These are phyloP conservation scores for Colletotrichum sp. DNA, from an alignment of 2,329 filamentous ascomycete genomes.

Conservation along the genomic window DNA sequence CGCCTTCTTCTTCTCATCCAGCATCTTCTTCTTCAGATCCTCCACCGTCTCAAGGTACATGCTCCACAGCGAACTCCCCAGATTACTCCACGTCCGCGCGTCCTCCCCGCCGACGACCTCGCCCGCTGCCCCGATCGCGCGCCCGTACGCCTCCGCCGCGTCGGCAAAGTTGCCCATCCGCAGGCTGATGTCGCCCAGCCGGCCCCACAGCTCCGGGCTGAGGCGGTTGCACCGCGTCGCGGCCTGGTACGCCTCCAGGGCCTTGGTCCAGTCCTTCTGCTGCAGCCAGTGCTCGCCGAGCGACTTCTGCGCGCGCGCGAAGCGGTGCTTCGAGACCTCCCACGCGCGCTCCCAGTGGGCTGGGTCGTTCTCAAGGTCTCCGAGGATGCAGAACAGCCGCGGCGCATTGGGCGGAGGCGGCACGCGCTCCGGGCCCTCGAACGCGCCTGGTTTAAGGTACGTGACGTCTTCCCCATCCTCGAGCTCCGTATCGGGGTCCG, in stretches of 20 bases:
- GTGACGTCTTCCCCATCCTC: slow-evolving; percentile 48
- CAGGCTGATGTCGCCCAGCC: slow-evolving; percentile 86
- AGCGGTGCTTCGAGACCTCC: slow-evolving; percentile 81
- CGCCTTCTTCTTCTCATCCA: slow-evolving; percentile 23
- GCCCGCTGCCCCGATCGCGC: slow-evolving; percentile 71
- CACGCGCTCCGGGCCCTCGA: slow-evolving; percentile 67
- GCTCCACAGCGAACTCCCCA: slow-evolving; percentile 82
- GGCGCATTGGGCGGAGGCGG: slow-evolving; percentile 83
- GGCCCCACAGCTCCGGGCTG: slow-evolving; percentile 85
- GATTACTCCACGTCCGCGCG: slow-evolving; percentile 92
- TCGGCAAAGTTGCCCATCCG: slow-evolving; percentile 77
- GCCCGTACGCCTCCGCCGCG: slow-evolving; percentile 82
- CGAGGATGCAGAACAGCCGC: slow-evolving; percentile 89
- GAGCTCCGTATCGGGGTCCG: slow-evolving; percentile 50
- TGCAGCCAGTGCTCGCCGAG: slow-evolving; percentile 80
- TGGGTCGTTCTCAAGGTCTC: slow-evolving; percentile 81
- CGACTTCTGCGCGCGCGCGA: slow-evolving; percentile 85
- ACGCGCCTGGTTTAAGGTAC: slow-evolving; percentile 58
- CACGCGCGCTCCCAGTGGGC: slow-evolving; percentile 84
- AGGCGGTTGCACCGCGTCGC: slow-evolving; percentile 81
- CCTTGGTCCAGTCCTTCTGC: slow-evolving; percentile 68
- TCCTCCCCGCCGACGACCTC: slow-evolving; percentile 79
- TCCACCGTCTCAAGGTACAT: slow-evolving; percentile 62
- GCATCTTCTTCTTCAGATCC: slow-evolving; percentile 30
- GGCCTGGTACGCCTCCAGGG: slow-evolving; percentile 77